phyloP scores from a whole-genome alignment of 306 rosid genomes.

The Castanospermum australe region DNA sequence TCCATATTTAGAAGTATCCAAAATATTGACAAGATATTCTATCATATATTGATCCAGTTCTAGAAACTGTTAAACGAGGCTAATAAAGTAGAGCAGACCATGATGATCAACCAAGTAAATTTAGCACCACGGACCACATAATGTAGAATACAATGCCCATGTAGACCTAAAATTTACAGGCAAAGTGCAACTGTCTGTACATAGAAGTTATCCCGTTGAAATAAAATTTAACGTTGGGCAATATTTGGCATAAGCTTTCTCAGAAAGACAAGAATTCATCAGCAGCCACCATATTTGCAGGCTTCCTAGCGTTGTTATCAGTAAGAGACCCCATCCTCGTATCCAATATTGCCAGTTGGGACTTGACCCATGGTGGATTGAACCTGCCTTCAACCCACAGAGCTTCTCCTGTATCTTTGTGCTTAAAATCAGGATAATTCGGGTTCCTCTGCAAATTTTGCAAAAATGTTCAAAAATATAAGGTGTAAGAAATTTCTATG shows the following conservation, averaged over 20 bases:
- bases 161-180: background rate
- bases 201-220: constrained; percentile 13
- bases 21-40: too few relatives aligned
- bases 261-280: constrained; percentile 52
- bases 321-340: constrained; percentile 51
- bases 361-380: constrained; percentile 86
- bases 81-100: background rate
- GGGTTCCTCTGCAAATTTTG: constrained; percentile 74
- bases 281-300: constrained; percentile 37
- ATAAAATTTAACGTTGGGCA: background rate
- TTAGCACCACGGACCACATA: background rate
- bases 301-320: constrained; percentile 48
- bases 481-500: constrained; percentile 3
- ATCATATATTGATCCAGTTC: background rate
- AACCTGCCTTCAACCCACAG: constrained; percentile 82
- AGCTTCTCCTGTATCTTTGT: constrained; percentile 94
- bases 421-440: constrained; percentile 85
- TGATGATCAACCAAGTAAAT: background rate
- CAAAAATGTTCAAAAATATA: background rate
- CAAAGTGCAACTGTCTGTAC: constrained; percentile 32
- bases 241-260: constrained; percentile 21
- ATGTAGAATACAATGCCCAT: background rate
- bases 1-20: too few relatives aligned
- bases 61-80: background rate
- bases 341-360: constrained; percentile 81